Evolutionary conservation across 192 early-diverging fungal species (phyloP), one percentile per base, ranked within the genome.

Genomic region (Coemansia sp.): DNA sequence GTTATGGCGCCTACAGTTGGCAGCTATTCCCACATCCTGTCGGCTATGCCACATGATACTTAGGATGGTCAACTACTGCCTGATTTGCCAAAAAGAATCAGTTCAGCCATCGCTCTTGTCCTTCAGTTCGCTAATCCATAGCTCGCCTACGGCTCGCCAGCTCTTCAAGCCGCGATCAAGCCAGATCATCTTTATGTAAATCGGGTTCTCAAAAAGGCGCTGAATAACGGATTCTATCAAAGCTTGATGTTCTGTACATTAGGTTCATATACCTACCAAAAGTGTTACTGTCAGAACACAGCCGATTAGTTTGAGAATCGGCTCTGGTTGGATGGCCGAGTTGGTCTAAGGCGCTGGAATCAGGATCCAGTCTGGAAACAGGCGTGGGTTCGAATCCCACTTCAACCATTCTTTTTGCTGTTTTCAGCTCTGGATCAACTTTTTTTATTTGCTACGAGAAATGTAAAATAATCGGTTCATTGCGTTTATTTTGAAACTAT

Each of bases 311-410:
- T 54, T 15, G 7, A 29, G 25, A 35, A 35, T 35, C 0, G 7
- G 32, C 32, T 35, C 8, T 49, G 52, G 52, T 54, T 15, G 19
- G 52, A 54, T 54, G 52, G 52, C 52, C 52, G 52, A 54, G 52
- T 21, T 45, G 48, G 48, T 49, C 48, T 49, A 49, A 49, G 48
- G 48, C 48, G 48, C 48, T 21, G 19, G 17, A 21, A 19, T 49
- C 48, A 49, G 48, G 48, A 19, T 21, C 17, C 25, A 29, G 52
- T 54, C 52, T 54, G 22, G 23, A 15, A 27, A 29, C 22, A 54
- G 52, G 52, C 50, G 50, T 52, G 50, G 50, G 50, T 52, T 52
- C 54, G 54, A 56, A 56, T 56, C 54, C 54, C 54, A 57, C 56
- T 57, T 27, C 29, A 27, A 57, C 29, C 56, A 57, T 27, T 57